phyloP scores from a whole-genome alignment of 2,329 filamentous ascomycete species.

The Exophiala aquamarina region DNA sequence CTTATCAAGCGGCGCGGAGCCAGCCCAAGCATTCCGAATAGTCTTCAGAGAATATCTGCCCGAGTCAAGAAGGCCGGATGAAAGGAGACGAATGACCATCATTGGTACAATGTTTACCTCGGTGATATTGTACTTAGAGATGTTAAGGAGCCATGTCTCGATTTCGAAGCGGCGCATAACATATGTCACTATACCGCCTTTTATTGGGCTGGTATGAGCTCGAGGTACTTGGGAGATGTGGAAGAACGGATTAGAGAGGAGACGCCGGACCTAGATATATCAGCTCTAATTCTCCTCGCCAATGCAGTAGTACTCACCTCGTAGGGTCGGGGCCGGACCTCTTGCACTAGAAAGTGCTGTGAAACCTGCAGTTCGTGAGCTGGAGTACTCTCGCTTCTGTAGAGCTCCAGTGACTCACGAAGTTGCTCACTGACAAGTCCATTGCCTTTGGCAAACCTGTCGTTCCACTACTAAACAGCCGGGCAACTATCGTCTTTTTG shows the following conservation, averaged over 20 bases:
- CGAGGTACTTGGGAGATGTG: conserved; percentile 50
- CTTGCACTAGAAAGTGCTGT: conserved; percentile 7
- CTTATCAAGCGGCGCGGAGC: conserved; percentile 50
- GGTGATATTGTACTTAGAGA: conserved; percentile 15
- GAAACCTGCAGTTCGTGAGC: background rate
- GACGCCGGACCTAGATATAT: background rate
- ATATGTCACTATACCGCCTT: conserved; percentile 46
- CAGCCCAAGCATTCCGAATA: conserved; percentile 45
- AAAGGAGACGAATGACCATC: conserved; percentile 34
- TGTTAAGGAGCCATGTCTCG: conserved; percentile 10
- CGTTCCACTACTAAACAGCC: conserved; percentile 57
- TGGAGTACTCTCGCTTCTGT: background rate
- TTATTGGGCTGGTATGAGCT: conserved; percentile 45
- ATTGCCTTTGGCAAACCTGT: conserved; percentile 60
- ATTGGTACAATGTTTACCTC: conserved; percentile 47
- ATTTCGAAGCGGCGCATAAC: conserved; percentile 46
- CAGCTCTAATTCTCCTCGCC: background rate
- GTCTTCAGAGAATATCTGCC: conserved; percentile 37
- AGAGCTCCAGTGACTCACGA: background rate
- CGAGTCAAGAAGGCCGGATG: conserved; percentile 10
- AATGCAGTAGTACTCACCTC: background rate
- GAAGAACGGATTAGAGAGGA: conserved; percentile 44
- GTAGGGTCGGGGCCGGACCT: conserved; percentile 2
- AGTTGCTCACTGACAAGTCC: conserved; percentile 5
- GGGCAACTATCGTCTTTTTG: conserved; percentile 48